phyloP scores from a whole-genome alignment of 169 alveolate species.

The Cryptosporidium bovis region DNA sequence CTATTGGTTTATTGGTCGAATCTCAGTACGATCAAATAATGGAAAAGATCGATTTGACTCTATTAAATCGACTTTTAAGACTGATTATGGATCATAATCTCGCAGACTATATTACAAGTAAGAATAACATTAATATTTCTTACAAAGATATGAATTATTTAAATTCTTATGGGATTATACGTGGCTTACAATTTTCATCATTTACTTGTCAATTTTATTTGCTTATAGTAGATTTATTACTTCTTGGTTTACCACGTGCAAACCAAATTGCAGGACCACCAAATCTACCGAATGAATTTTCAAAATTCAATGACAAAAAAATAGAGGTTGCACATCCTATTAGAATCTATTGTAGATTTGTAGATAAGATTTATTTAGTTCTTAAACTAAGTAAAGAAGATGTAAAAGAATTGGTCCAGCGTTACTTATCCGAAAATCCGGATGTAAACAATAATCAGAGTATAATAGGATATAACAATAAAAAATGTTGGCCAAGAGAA shows the following conservation, averaged over 20 bases:
- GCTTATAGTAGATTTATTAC: slow-evolving; percentile 83
- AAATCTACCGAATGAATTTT: slow-evolving; percentile 94
- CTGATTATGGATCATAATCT: slow-evolving; percentile 99
- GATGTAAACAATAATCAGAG: slow-evolving; percentile 99
- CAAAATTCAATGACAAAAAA: slow-evolving; percentile 92
- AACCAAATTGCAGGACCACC: slow-evolving; percentile 99
- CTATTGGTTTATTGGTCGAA: slow-evolving; percentile 94
- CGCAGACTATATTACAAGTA: slow-evolving; percentile 99
- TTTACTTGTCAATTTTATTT: slow-evolving; percentile 95
- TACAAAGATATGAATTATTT: slow-evolving; percentile 99
- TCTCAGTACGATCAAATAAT: slow-evolving; percentile 92
- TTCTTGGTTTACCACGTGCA: slow-evolving; percentile 98
- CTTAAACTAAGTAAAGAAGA: slow-evolving; percentile 95
- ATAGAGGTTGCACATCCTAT: slow-evolving; percentile 98
- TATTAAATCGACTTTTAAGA: slow-evolving; percentile 96
- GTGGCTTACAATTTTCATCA: slow-evolving; percentile 98
- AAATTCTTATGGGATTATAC: slow-evolving; percentile 97
- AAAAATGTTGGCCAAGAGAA: slow-evolving; percentile 99
- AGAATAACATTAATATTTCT: slow-evolving; percentile 96
- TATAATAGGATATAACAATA: slow-evolving; percentile 98
- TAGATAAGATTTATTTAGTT: slow-evolving; percentile 94
- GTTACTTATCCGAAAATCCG: slow-evolving; percentile 99
- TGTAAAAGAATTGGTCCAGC: slow-evolving; percentile 95
- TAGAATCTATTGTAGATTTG: slow-evolving; percentile 95
- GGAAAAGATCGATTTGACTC: slow-evolving; percentile 98